Evolutionary conservation across 2,329 filamentous ascomycete genomes (phyloP).

Genomic region (Epichloe gansuensis): DNA sequence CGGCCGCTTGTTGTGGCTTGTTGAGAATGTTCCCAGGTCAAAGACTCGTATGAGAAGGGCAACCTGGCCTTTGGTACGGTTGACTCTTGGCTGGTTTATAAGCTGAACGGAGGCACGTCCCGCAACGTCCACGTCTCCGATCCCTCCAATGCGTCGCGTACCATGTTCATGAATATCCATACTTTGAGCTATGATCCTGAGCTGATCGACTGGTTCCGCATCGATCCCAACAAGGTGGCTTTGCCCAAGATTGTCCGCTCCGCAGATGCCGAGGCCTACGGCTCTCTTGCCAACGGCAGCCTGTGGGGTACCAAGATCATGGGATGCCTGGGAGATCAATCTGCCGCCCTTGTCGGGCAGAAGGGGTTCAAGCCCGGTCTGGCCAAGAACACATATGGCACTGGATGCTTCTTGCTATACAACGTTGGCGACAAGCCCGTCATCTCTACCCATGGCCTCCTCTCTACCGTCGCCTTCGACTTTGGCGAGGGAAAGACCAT

Average conservation of each 20-base stretch:
- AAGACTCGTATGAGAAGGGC: constrained; percentile 58
- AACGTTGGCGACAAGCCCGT: constrained; percentile 72
- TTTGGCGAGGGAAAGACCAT: constrained; percentile 55
- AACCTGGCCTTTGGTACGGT: constrained; percentile 68
- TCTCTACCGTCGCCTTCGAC: constrained; percentile 69
- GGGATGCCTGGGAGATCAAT: constrained; percentile 72
- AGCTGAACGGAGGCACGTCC: constrained; percentile 58
- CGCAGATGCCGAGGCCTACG: constrained; percentile 57
- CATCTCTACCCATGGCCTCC: constrained; percentile 62
- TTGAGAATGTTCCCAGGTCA: constrained; percentile 55
- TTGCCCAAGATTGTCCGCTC: constrained; percentile 71
- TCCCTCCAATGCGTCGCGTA: constrained; percentile 70
- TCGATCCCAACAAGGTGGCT: constrained; percentile 56
- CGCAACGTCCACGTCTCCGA: constrained; percentile 63
- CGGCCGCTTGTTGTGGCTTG: constrained; percentile 66
- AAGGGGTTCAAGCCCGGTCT: constrained; percentile 63
- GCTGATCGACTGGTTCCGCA: constrained; percentile 61
- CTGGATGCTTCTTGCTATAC: constrained; percentile 74
- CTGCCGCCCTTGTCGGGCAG: constrained; percentile 68
- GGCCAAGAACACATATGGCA: constrained; percentile 81
- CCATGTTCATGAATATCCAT: constrained; percentile 79
- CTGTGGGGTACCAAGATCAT: constrained; percentile 59
- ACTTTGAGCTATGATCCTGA: constrained; percentile 63
- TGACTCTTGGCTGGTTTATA: constrained; percentile 71
- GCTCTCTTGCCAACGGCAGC: constrained; percentile 45